A percentile compares a stretch with the other conserved stretches of the same genome.
Conservation (phyloP, 2,329 filamentous ascomycete genomes). For the Fusarium lyarnte region DNA sequence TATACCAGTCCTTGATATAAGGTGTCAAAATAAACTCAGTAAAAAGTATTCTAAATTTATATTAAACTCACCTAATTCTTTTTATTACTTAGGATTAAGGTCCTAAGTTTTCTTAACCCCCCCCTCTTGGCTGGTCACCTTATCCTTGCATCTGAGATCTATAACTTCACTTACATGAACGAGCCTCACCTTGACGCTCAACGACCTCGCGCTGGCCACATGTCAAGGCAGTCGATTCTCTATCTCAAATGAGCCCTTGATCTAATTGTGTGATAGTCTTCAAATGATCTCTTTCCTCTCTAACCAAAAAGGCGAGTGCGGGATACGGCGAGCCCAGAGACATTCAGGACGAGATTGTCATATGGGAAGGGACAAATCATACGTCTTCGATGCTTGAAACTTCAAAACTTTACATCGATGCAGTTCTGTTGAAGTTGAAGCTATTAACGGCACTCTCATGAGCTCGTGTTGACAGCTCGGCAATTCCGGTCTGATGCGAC, state of each 20-base stretch:
- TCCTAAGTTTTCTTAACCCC: too few species aligned
- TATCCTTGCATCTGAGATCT: not conserved
- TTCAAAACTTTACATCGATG: not conserved
- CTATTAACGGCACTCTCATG: not conserved
- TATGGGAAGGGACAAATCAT: not conserved
- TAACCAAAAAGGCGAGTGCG: not conserved
- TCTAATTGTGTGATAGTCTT: not conserved
- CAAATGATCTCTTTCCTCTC: not conserved
- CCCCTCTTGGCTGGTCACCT: too few species aligned
- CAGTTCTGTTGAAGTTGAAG: not conserved
- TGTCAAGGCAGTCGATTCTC: not conserved
- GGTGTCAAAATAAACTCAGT: too few species aligned
- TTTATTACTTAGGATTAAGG: too few species aligned
- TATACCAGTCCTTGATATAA: too few species aligned
- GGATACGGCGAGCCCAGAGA: not conserved
- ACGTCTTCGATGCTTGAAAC: not conserved
- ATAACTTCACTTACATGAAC: conserved; percentile 16
- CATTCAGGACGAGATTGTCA: not conserved
- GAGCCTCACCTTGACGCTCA: not conserved
- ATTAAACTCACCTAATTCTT: too few species aligned
- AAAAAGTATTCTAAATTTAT: too few species aligned
- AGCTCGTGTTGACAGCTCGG: not conserved
- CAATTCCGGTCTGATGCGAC: conserved; percentile 2
- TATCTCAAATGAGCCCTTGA: not conserved
- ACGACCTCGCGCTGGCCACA: not conserved